Evolutionary conservation across 176 grass and related monocot species (phyloP).

Genomic region (Bonia amplexicaulis): DNA sequence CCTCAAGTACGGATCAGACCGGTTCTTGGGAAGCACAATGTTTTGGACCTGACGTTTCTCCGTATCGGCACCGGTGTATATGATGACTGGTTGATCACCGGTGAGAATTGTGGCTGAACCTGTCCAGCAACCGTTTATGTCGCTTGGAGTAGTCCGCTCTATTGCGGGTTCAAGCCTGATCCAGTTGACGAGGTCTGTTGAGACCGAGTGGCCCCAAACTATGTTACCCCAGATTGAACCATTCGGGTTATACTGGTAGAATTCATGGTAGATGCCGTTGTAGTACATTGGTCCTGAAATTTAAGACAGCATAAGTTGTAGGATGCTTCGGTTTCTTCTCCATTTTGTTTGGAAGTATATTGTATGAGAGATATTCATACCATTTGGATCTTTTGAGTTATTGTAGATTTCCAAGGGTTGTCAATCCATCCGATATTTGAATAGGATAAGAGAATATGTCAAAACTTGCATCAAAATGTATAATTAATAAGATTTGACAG

Average conservation of each 20-base stretch:
- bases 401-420: background rate
- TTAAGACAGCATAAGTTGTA: background rate
- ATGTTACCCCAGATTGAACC: conserved; percentile 64
- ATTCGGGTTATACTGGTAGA: conserved; percentile 90
- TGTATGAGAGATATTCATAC: conserved; percentile 29
- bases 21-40: conserved; percentile 62
- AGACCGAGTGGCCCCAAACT: conserved; percentile 74
- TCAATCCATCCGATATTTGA: conserved; percentile 19
- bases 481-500: background rate
- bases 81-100: conserved; percentile 30
- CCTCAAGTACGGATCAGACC: conserved; percentile 66
- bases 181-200: conserved; percentile 84
- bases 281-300: conserved; percentile 86
- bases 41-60: conserved; percentile 69
- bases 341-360: background rate
- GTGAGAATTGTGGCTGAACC: conserved; percentile 75
- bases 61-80: conserved; percentile 71
- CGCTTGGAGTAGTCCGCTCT: conserved; percentile 27
- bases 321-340: background rate
- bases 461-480: background rate
- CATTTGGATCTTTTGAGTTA: conserved; percentile 76
- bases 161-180: conserved; percentile 49
- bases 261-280: conserved; percentile 88
- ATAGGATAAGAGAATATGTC: conserved; percentile 13
- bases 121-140: conserved; percentile 77